Conservation (phyloP, 2,329 filamentous ascomycete genomes). For the Epichloe glyceriae region DNA sequence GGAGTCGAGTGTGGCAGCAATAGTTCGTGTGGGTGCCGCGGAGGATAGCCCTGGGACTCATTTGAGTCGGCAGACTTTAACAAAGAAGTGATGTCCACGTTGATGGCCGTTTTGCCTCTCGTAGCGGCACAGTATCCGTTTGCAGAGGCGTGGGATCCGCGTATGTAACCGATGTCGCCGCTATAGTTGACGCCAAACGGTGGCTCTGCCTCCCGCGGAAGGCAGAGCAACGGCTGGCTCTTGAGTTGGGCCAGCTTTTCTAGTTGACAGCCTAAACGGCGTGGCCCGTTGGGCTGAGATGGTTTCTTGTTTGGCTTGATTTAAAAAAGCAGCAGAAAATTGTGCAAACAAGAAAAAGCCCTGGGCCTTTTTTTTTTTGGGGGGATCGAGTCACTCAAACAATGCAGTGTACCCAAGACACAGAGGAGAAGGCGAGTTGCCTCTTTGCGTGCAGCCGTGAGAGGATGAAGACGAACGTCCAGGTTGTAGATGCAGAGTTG, state of each 20-base stretch:
- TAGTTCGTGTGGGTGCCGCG: constrained; percentile 13
- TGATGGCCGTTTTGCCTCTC: constrained; percentile 39
- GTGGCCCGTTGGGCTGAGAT: constrained; percentile 2
- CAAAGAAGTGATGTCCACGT: constrained; percentile 89
- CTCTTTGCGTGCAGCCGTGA: constrained; percentile 3
- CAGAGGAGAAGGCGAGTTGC: constrained; percentile 2
- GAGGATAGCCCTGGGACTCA: constrained; percentile 47
- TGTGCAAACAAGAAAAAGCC: neutral
- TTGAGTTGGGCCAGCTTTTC: constrained; percentile 30
- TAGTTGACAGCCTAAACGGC: constrained; percentile 12
- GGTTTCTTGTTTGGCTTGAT: neutral
- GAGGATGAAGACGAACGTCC: neutral
- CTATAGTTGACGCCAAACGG: constrained; percentile 17
- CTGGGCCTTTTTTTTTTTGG: constrained; percentile 1
- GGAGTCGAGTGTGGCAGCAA: constrained; percentile 11
- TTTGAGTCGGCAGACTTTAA: constrained; percentile 65
- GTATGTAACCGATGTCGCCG: constrained; percentile 16
- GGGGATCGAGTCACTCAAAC: constrained; percentile 7
- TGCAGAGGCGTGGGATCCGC: constrained; percentile 17
- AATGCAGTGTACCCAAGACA: constrained; percentile 10
- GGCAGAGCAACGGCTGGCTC: constrained; percentile 28
- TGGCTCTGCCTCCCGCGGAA: constrained; percentile 25
- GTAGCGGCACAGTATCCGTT: constrained; percentile 15
- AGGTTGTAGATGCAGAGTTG: neutral
- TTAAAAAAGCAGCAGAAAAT: too few species aligned